Base-by-base conservation (phyloP, 2,329 filamentous ascomycete species). In the Balansia obtecta region DNA sequence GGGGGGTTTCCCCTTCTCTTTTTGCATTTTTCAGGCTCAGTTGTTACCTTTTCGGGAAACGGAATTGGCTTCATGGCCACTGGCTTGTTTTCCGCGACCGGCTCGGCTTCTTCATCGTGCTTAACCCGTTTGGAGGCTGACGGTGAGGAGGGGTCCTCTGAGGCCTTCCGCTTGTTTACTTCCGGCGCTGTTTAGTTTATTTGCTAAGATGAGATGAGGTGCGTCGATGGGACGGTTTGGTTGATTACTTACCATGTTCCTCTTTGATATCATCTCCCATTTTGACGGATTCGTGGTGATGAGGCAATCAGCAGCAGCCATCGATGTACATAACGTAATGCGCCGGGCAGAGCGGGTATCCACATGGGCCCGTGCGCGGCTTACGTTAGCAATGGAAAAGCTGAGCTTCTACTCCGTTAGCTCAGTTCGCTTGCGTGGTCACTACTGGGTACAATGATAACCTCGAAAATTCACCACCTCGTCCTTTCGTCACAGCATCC, bases 181-280 rank as follows among this genome's bases (percentile, higher is more conserved):
- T n/a, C n/a, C n/a, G n/a, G n/a, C n/a, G n/a, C n/a, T n/a, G n/a
- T n/a, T n/a, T n/a, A n/a, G n/a, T n/a, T n/a, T n/a, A n/a, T n/a
- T n/a, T n/a, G n/a, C n/a, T n/a, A n/a, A n/a, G n/a, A n/a, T n/a
- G n/a, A n/a, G n/a, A n/a, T n/a, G n/a, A n/a, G n/a, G n/a, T n/a
- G n/a, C n/a, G n/a, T n/a, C n/a, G n/a, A n/a, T n/a, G n/a, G n/a
- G n/a, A n/a, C n/a, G n/a, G n/a, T n/a, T n/a, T 15, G 22, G 3
- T 3, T 3, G 6, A 30, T 22, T 37, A 16, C 34, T 10, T 69
- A 56, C 71, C 67, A 57, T 71, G 71, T 20, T 55, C 32, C 8
- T 61, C 60, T 10, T 52, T 52, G 57, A 68, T 64, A 42, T 33
- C 50, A 48, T 46, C 49, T 5, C 27, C 48, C 40, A 50, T 49